Base-by-base conservation (phyloP, 208 protist species). In the Balamuthia mandrillaris region DNA sequence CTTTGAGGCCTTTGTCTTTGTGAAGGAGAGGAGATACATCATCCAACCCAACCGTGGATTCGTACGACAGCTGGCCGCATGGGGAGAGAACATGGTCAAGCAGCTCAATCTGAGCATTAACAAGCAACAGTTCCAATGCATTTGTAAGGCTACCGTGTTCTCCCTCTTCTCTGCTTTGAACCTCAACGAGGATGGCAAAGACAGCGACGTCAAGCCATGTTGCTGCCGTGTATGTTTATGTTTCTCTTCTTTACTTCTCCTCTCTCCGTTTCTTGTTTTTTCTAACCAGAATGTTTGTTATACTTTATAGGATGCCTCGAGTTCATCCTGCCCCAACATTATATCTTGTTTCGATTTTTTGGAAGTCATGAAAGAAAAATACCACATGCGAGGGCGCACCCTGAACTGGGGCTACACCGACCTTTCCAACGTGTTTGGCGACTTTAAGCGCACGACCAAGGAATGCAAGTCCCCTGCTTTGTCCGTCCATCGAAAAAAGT, bases 1-100 rank as follows among this genome's bases (percentile, higher is more conserved):
- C 18, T 88, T 84, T 49, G 86, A 88, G 45, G 74, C 86, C 1
- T 88, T 85, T 18, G 49, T 87, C 49, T 12, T 87, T 1, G 45
- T 90, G 16, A 54, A 86, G 56, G 88, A 90, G 35, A n/a, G 58
- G 31, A 66, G 79, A 41, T 90, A 88, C 21, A 88, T 88, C 41
- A 63, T 83, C 35, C 63, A 65, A 27, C 78, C 83, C 27, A 84
- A 89, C 60, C 82, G 37, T 18, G 87, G 72, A 9, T 85, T 89
- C 58, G 82, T 87, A 3, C 74, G 86, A 21, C 87, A 89, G 58
- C 18, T 89, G 0, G 86, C 49, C 65, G 54, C 72, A 12, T 89
- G 87, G 87, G 87, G 87, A 16, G 84, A 79, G 68, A 72, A 72
- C 37, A 33, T 33, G 37, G n/a, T 18, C 0, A 41, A 33, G 37